A percentile compares a stretch with the other conserved stretches of the same genome.
These are phyloP conservation scores for Solioccasus polychromus DNA, from an alignment of 768 basidiomycete species.

Conservation along the genomic window DNA sequence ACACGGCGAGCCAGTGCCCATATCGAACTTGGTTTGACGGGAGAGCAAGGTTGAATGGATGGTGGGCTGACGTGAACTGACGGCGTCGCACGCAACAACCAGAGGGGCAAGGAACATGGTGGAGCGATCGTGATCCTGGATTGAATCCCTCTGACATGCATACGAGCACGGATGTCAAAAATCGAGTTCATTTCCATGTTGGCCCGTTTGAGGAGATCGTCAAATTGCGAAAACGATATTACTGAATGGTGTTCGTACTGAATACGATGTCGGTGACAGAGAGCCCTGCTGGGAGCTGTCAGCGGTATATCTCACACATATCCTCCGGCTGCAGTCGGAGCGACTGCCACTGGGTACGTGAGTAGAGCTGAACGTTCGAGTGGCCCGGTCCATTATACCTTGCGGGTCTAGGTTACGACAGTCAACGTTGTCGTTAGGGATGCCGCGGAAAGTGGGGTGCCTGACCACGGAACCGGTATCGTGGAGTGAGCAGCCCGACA, in stretches of 20 bases:
- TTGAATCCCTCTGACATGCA: constrained; percentile 2
- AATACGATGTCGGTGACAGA: too few relatives aligned
- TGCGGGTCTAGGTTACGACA: constrained; percentile 7
- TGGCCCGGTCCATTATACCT: constrained; percentile 6
- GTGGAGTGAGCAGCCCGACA: constrained; percentile 21
- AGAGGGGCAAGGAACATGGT: constrained; percentile 4
- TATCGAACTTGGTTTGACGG: constrained; percentile 2
- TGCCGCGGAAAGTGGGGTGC: constrained; percentile 20
- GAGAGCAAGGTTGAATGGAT: not conserved
- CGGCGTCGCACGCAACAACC: too few relatives aligned
- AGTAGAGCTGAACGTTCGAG: constrained; percentile 2
- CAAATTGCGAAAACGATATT: too few relatives aligned
- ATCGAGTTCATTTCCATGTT: too few relatives aligned
- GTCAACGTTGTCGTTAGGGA: constrained; percentile 4
- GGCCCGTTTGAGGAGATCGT: too few relatives aligned
- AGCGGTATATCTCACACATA: too few relatives aligned
- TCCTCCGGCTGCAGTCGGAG: too few relatives aligned
- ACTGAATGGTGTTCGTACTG: too few relatives aligned
- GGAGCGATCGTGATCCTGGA: too few relatives aligned
- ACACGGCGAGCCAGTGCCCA: too few relatives aligned
- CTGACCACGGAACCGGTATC: constrained; percentile 20
- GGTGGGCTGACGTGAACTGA: constrained; percentile 17
- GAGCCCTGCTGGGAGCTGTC: too few relatives aligned
- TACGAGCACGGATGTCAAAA: too few relatives aligned
- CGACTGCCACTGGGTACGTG: not conserved